phyloP scores from a whole-genome alignment of 1,284 basidiomycete genomes.

The Ustilago cynodontis region DNA sequence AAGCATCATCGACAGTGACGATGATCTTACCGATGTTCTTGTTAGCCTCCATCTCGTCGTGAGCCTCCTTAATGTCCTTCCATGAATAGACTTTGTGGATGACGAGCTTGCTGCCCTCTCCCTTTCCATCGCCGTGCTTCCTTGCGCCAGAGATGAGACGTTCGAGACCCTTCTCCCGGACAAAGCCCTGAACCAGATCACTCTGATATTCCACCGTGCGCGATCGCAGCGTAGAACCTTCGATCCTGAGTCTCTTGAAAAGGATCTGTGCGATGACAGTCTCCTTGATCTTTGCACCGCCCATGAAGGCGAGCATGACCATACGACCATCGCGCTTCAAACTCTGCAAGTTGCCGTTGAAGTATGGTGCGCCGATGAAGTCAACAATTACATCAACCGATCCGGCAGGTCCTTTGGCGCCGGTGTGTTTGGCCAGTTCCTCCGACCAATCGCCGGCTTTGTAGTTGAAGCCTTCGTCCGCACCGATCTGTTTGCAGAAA shows the following conservation, averaged over 20 bases:
- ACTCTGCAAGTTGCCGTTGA: slow-evolving; percentile 82
- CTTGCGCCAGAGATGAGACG: slow-evolving; percentile 32
- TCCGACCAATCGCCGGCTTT: slow-evolving; percentile 83
- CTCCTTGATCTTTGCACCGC: slow-evolving; percentile 78
- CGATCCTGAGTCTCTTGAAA: slow-evolving; percentile 87
- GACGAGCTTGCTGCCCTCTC: slow-evolving; percentile 47
- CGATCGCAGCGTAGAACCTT: slow-evolving; percentile 88
- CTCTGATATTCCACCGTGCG: slow-evolving; percentile 84
- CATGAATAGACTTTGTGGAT: slow-evolving; percentile 79
- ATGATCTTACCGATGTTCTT: slow-evolving; percentile 76
- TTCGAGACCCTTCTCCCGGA: slow-evolving; percentile 48
- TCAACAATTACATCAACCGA: slow-evolving; percentile 86
- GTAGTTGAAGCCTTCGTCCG: slow-evolving; percentile 84
- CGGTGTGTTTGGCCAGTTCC: slow-evolving; percentile 71
- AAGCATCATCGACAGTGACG: slow-evolving; percentile 46
- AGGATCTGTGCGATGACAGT: slow-evolving; percentile 79
- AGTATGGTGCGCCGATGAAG: slow-evolving; percentile 87
- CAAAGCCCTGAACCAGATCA: slow-evolving; percentile 79
- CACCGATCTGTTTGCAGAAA: slow-evolving; percentile 77
- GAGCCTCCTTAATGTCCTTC: slow-evolving; percentile 85
- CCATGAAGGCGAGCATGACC: slow-evolving; percentile 78
- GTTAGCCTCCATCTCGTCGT: slow-evolving; percentile 87
- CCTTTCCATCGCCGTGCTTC: slow-evolving; percentile 3
- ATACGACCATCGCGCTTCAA: slow-evolving; percentile 84
- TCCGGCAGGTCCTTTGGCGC: slow-evolving; percentile 41